Evolutionary conservation across 805 yeast species (phyloP).

Genomic region (Candida krabiensis): DNA sequence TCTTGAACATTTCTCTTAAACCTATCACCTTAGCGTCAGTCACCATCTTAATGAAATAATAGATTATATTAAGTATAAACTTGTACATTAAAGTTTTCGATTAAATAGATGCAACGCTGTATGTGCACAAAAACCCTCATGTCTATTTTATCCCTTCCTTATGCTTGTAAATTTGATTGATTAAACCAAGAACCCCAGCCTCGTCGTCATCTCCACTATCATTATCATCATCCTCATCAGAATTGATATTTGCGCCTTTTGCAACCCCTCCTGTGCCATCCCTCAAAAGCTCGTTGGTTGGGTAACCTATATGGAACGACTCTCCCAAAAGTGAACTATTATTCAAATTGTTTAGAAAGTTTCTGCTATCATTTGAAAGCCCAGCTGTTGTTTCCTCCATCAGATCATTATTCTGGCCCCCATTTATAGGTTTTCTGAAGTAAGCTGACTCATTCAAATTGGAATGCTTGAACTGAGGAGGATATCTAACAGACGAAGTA

Average conservation of each 20-base stretch:
- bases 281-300: slow-evolving; percentile 24
- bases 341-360: slow-evolving; percentile 25
- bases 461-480: slow-evolving; percentile 19
- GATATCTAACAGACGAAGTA: slow-evolving; percentile 20
- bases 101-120: too few species aligned
- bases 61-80: not conserved
- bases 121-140: too few species aligned
- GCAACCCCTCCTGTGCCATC: slow-evolving; percentile 12
- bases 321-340: slow-evolving; percentile 42
- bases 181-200: slow-evolving; percentile 62
- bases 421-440: slow-evolving; percentile 9
- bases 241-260: slow-evolving; percentile 12
- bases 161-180: slow-evolving; percentile 74
- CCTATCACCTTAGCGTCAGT: too few species aligned
- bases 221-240: slow-evolving; percentile 34
- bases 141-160: slow-evolving; percentile 27
- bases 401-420: slow-evolving; percentile 11
- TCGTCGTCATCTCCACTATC: slow-evolving; percentile 30
- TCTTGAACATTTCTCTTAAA: too few species aligned
- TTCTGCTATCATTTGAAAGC: slow-evolving; percentile 22
- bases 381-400: slow-evolving; percentile 34
- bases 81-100: too few species aligned
- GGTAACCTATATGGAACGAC: slow-evolving; percentile 40
- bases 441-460: slow-evolving; percentile 18
- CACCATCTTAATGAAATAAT: not conserved